phyloP scores from a whole-genome alignment of 495 filamentous ascomycete species.

The Amniculicola lignicola region DNA sequence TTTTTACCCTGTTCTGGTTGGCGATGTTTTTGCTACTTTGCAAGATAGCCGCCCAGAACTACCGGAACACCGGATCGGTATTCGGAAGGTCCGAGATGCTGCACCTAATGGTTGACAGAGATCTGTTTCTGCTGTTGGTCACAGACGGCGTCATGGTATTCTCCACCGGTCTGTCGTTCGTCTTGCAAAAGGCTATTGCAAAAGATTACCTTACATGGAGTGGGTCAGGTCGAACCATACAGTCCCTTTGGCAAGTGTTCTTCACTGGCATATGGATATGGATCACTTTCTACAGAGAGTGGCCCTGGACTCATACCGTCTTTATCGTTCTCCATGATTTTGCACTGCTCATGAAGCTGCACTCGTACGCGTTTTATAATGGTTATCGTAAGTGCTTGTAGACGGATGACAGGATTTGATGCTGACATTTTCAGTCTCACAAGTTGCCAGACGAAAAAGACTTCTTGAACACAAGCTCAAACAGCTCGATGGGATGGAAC shows the following conservation, averaged over 20 bases:
- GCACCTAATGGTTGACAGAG: conserved; percentile 61
- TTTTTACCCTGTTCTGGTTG: conserved; percentile 76
- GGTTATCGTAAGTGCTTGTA: conserved; percentile 51
- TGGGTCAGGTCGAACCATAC: conserved; percentile 62
- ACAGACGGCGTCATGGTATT: conserved; percentile 67
- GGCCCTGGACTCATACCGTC: conserved; percentile 72
- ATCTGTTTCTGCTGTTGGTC: conserved; percentile 60
- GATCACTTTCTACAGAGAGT: conserved; percentile 62
- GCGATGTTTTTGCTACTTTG: conserved; percentile 59
- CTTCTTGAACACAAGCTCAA: conserved; percentile 47
- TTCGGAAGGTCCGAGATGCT: conserved; percentile 68
- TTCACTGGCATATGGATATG: conserved; percentile 58
- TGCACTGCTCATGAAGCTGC: conserved; percentile 76
- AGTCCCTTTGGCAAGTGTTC: conserved; percentile 64
- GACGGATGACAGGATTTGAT: background rate
- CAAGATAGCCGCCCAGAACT: conserved; percentile 64
- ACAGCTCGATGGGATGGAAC: conserved; percentile 43
- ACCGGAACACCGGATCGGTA: conserved; percentile 55
- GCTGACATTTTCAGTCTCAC: conserved; percentile 48
- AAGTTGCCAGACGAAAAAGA: conserved; percentile 50
- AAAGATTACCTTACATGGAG: conserved; percentile 61
- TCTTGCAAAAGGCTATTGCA: conserved; percentile 56
- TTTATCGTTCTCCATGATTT: conserved; percentile 70
- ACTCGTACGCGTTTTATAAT: conserved; percentile 74
- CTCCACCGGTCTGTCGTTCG: conserved; percentile 55